Evolutionary conservation across 768 basidiomycete species (phyloP).

Genomic region (Pholiota microspora): DNA sequence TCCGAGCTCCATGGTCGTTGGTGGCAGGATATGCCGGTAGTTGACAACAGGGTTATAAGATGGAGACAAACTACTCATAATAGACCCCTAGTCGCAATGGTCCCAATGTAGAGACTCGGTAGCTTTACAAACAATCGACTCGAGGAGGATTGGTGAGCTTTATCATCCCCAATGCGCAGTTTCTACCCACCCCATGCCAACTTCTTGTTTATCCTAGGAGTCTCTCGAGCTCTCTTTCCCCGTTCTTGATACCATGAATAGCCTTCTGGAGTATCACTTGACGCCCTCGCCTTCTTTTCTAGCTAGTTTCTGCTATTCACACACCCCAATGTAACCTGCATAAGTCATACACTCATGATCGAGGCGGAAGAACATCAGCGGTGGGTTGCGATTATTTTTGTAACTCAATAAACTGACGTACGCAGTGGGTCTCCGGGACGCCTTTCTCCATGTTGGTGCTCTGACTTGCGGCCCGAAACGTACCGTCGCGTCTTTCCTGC

Average conservation of each 20-base stretch:
- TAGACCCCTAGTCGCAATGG: neutral
- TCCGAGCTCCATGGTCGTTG: too few species aligned
- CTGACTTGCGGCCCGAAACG: neutral
- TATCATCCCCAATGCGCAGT: neutral
- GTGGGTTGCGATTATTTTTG: neutral
- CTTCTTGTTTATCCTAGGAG: neutral
- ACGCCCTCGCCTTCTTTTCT: neutral
- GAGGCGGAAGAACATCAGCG: neutral
- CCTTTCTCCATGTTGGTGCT: neutral
- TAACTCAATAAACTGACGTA: constrained; percentile 2
- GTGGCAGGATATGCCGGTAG: too few species aligned
- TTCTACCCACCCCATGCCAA: neutral
- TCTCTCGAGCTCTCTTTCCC: constrained; percentile 6
- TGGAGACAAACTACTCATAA: neutral
- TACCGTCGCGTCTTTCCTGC: neutral
- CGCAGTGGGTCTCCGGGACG: neutral
- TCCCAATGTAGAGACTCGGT: neutral
- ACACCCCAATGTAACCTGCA: neutral
- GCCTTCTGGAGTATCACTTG: constrained; percentile 3
- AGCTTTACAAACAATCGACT: neutral
- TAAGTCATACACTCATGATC: neutral
- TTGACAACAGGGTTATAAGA: too few species aligned
- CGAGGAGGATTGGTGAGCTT: neutral
- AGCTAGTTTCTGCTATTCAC: neutral
- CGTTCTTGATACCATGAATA: constrained; percentile 5